Evolutionary conservation across 805 yeast species (phyloP).

Genomic region (Lipomyces oligophaga): DNA sequence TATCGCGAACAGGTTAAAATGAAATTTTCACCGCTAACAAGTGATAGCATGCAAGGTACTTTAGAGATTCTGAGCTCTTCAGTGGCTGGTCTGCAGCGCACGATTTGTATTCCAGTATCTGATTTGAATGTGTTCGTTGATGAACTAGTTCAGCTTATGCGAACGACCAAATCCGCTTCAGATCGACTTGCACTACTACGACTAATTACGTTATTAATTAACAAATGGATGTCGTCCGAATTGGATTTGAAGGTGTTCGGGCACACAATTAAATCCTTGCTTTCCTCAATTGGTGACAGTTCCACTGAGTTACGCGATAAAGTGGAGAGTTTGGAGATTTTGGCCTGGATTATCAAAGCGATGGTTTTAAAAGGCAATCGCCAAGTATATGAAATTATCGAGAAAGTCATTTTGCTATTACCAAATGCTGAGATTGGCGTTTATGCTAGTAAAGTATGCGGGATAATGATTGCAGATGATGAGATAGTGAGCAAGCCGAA

Average conservation of each 20-base stretch:
- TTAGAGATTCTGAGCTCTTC: constrained; percentile 18
- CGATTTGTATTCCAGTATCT: constrained; percentile 8
- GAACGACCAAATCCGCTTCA: constrained; percentile 27
- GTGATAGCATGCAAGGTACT: constrained; percentile 3
- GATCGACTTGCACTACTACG: constrained; percentile 56
- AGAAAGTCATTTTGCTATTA: constrained; percentile 40
- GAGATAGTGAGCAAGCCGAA: constrained; percentile 52
- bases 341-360: constrained; percentile 54
- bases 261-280: constrained; percentile 5
- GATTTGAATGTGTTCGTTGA: background rate
- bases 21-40: constrained; percentile 12
- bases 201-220: constrained; percentile 50
- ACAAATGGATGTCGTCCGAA: constrained; percentile 47
- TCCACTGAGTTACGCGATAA: background rate
- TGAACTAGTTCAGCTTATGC: background rate
- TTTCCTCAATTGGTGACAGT: background rate
- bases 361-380: constrained; percentile 56
- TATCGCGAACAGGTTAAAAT: constrained; percentile 7
- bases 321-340: constrained; percentile 7
- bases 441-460: constrained; percentile 53
- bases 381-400: constrained; percentile 38
- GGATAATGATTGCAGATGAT: constrained; percentile 64
- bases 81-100: constrained; percentile 19
- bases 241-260: constrained; percentile 33
- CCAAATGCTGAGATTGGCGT: constrained; percentile 38